Percentiles rank a stretch among this genome's conserved stretches.
Evolutionary conservation across 106 monocot genomes (phyloP).

Genomic region (Cymbidium sinense): DNA sequence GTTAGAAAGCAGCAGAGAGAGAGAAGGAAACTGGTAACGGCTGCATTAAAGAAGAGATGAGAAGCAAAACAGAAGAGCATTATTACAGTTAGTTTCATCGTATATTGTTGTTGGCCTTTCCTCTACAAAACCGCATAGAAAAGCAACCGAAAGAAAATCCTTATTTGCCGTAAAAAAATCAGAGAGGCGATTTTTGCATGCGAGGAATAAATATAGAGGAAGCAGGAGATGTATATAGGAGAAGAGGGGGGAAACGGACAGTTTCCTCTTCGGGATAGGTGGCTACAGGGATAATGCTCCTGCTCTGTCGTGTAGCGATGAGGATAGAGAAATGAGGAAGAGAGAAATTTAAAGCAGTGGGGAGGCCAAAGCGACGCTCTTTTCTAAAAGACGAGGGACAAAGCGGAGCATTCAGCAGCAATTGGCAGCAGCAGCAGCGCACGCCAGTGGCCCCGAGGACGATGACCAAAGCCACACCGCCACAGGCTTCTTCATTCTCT

Average conservation of each 20-base stretch:
- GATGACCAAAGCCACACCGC: constrained; percentile 1
- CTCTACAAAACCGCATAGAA: constrained; percentile 5
- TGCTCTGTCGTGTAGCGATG: constrained; percentile 16
- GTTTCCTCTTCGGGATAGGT: constrained; percentile 12
- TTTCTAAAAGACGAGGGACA: constrained; percentile 41
- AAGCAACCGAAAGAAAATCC: constrained; percentile 8
- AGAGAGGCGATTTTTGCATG: background rate
- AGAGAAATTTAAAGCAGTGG: background rate
- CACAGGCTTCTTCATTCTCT: background rate
- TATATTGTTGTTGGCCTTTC: constrained; percentile 2
- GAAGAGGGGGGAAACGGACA: background rate
- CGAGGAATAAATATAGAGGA: constrained; percentile 3
- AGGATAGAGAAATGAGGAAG: background rate
- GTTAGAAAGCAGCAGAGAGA: constrained; percentile 4
- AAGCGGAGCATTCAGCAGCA: constrained; percentile 23
- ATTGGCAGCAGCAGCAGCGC: constrained; percentile 3
- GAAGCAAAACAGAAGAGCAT: constrained; percentile 14
- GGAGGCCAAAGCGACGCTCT: constrained; percentile 13
- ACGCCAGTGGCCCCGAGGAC: constrained; percentile 6
- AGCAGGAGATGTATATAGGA: background rate
- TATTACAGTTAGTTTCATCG: constrained; percentile 5
- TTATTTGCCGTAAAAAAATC: constrained; percentile 7
- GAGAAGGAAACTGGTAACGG: too few relatives aligned
- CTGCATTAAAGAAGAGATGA: background rate
- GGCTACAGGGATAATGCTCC: constrained; percentile 15